These are phyloP conservation scores for Rubus idaeus DNA, from an alignment of 306 rosid species.

Conservation along the genomic window DNA sequence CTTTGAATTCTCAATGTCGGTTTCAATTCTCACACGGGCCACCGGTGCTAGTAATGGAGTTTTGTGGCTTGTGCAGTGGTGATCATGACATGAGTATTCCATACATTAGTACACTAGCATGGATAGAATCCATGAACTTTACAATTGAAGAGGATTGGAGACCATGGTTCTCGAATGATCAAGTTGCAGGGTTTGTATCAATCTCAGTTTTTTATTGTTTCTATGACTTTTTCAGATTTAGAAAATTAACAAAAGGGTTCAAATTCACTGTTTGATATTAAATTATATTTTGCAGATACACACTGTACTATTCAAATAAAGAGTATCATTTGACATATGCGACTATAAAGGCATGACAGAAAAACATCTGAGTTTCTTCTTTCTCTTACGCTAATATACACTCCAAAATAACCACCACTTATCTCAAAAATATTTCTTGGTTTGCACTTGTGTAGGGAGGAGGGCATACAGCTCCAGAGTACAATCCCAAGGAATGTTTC, in stretches of 20 bases:
- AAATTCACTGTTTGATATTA: not conserved
- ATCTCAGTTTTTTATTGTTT: not conserved
- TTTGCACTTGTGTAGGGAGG: slow-evolving; percentile 21
- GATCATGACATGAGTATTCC: slow-evolving; percentile 41
- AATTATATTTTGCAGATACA: slow-evolving; percentile 26
- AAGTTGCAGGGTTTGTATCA: slow-evolving; percentile 43
- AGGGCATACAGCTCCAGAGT: slow-evolving; percentile 41
- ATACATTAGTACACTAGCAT: slow-evolving; percentile 32
- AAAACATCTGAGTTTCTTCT: not conserved
- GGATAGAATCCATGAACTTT: slow-evolving; percentile 45
- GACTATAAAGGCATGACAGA: slow-evolving; percentile 38
- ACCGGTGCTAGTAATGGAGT: not conserved
- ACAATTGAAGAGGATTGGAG: slow-evolving; percentile 32
- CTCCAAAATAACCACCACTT: not conserved
- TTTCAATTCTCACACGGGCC: not conserved
- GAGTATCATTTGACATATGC: slow-evolving; percentile 35
- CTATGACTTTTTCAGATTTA: not conserved
- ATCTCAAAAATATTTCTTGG: too few relatives aligned
- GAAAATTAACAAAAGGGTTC: not conserved
- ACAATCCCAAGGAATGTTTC: slow-evolving; percentile 24
- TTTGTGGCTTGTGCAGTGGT: slow-evolving; percentile 27
- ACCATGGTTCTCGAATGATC: slow-evolving; percentile 46
- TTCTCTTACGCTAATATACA: not conserved
- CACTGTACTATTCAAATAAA: not conserved
- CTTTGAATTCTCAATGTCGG: not conserved